A percentile compares a stretch with the other conserved stretches of the same genome.
phyloP scores from a whole-genome alignment of 2,329 filamentous ascomycete species.

The Botrytis pseudocinerea region DNA sequence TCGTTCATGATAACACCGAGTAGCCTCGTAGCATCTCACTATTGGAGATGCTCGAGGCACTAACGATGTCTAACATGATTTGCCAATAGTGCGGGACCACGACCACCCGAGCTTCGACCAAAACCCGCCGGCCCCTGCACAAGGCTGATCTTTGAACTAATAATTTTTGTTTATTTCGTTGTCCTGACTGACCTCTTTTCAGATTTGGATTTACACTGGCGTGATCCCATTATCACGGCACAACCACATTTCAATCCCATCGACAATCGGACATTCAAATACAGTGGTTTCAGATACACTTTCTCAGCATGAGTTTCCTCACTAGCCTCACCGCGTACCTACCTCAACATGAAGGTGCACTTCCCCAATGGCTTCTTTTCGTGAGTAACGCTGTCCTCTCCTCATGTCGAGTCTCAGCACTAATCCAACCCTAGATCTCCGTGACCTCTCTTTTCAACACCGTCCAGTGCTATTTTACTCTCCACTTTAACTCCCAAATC shows the following conservation, averaged over 20 bases:
- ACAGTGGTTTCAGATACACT: not conserved
- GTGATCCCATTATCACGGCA: not conserved
- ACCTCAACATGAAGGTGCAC: conserved; percentile 47
- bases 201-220: not conserved
- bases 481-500: conserved; percentile 80
- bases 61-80: not conserved
- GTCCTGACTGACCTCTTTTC: not conserved
- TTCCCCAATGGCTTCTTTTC: conserved; percentile 66
- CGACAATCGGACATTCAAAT: not conserved
- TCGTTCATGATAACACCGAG: not conserved
- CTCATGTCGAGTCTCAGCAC: not conserved
- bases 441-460: conserved; percentile 81
- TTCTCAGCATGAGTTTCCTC: conserved; percentile 27
- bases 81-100: not conserved
- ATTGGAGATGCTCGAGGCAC: not conserved
- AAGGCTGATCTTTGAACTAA: conserved; percentile 6
- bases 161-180: not conserved
- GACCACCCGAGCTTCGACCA: not conserved
- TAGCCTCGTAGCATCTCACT: conserved; percentile 6
- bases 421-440: conserved; percentile 62
- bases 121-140: not conserved
- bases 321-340: conserved; percentile 33
- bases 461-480: conserved; percentile 77
- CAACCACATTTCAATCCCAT: not conserved
- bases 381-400: conserved; percentile 44